Percentiles rank a stretch among this genome's conserved stretches.
Conservation (phyloP, 352 stramenopile genomes). For the Thalassiosira livingstoniorum region DNA sequence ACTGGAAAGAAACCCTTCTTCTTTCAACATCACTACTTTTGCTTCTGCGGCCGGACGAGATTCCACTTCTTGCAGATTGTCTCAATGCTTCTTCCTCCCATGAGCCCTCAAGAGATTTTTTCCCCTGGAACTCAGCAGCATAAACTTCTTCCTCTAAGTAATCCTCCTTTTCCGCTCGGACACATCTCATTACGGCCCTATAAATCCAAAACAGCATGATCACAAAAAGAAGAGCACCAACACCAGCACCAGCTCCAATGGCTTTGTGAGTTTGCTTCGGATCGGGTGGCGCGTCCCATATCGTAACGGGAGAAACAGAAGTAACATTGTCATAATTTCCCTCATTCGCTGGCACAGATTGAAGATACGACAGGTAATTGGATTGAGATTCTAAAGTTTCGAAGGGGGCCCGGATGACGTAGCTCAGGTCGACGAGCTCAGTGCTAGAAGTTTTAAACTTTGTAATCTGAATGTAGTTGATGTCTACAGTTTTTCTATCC, state of each 20-base stretch:
- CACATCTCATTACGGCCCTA: not conserved
- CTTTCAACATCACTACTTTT: too few species aligned
- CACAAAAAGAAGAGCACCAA: not conserved
- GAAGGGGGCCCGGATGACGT: slow-evolving; percentile 9
- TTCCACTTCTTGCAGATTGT: too few species aligned
- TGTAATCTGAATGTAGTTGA: slow-evolving; percentile 20
- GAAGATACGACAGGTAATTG: slow-evolving; percentile 1
- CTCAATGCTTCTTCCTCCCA: too few species aligned
- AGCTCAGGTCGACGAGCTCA: not conserved
- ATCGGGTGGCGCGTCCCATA: not conserved
- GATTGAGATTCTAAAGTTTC: not conserved
- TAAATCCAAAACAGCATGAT: not conserved
- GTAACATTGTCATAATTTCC: not conserved
- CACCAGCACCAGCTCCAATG: not conserved
- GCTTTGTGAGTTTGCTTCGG: not conserved
- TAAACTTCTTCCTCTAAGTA: too few species aligned
- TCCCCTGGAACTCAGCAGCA: too few species aligned
- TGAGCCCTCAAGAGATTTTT: too few species aligned
- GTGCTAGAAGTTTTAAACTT: slow-evolving; percentile 1
- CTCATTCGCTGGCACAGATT: not conserved
- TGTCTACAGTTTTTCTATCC: not conserved
- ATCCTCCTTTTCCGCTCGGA: too few species aligned
- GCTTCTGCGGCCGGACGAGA: too few species aligned
- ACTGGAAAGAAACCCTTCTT: too few species aligned
- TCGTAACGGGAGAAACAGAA: not conserved